Conservation (phyloP, 1,139 yeast species). For the Martiniozyma asiatica region DNA sequence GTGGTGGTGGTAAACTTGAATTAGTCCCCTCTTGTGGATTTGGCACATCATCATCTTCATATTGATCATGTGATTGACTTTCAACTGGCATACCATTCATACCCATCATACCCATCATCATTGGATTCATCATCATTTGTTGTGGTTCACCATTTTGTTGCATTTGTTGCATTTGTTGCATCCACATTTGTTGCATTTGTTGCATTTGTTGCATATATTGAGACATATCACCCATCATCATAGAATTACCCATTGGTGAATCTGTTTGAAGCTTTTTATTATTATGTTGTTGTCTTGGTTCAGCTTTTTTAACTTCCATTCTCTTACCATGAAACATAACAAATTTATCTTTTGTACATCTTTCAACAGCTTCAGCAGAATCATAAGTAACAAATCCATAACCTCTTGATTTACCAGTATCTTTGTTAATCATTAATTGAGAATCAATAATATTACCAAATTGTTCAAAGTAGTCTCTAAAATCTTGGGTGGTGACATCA, state of each 20-base stretch:
- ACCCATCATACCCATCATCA: constrained; percentile 13
- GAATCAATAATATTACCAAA: constrained; percentile 95
- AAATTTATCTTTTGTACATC: constrained; percentile 74
- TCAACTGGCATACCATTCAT: constrained; percentile 1
- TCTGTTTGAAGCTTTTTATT: constrained; percentile 4
- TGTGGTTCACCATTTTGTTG: constrained; percentile 17
- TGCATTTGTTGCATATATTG: constrained; percentile 66
- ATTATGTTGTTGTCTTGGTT: constrained; percentile 62
- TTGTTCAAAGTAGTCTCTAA: constrained; percentile 75
- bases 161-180: constrained; percentile 35
- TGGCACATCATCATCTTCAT: constrained; percentile 23
- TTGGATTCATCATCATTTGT: constrained; percentile 4
- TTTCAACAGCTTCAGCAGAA: constrained; percentile 89
- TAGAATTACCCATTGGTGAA: background rate
- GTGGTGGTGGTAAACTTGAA: constrained; percentile 3
- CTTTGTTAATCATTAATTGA: constrained; percentile 95
- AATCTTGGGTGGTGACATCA: constrained; percentile 87
- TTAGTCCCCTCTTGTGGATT: constrained; percentile 21
- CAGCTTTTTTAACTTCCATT: constrained; percentile 97
- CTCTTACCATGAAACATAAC: constrained; percentile 78
- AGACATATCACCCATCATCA: constrained; percentile 34
- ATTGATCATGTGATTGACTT: constrained; percentile 10
- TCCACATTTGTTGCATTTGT: constrained; percentile 24
- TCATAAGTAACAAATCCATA: constrained; percentile 97
- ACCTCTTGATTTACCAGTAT: constrained; percentile 95